These are phyloP conservation scores for Suhomyces emberorum DNA, from an alignment of 805 yeast species.

Conservation along the genomic window DNA sequence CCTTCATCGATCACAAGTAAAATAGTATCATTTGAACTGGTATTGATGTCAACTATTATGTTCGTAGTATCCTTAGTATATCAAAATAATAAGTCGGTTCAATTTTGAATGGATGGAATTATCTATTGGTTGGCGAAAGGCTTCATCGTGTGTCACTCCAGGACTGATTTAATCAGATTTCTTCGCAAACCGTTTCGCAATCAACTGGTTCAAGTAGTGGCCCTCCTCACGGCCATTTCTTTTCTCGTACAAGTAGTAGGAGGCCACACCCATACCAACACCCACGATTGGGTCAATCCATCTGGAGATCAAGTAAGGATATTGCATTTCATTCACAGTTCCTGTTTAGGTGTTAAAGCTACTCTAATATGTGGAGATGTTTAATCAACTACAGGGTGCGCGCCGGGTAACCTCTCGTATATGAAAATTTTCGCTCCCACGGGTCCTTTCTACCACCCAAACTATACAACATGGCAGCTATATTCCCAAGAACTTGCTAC, in stretches of 20 bases:
- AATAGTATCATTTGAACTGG: too few relatives aligned
- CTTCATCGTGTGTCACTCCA: too few relatives aligned
- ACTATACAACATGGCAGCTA: conserved; percentile 31
- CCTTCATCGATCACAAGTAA: too few relatives aligned
- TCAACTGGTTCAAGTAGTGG: conserved; percentile 54
- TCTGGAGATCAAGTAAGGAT: conserved; percentile 50
- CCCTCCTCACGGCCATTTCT: conserved; percentile 57
- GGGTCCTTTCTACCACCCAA: background rate
- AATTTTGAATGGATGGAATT: too few relatives aligned
- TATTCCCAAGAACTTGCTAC: conserved; percentile 75
- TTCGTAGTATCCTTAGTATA: too few relatives aligned
- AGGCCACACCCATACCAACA: conserved; percentile 54
- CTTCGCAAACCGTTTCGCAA: conserved; percentile 24
- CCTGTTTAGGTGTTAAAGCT: too few relatives aligned
- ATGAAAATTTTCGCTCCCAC: conserved; percentile 1
- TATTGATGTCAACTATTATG: too few relatives aligned
- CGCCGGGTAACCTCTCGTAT: conserved; percentile 5
- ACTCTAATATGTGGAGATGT: too few relatives aligned
- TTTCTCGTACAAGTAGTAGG: conserved; percentile 62
- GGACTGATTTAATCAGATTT: too few relatives aligned
- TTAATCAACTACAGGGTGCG: background rate
- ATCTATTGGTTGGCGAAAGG: too few relatives aligned
- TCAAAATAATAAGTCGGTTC: too few relatives aligned
- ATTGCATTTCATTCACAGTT: conserved; percentile 23
- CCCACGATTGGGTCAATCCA: conserved; percentile 66